Evolutionary conservation across 1,284 basidiomycete species (phyloP), one percentile per base, ranked within the genome.

Genomic region (Vanrija humicola): DNA sequence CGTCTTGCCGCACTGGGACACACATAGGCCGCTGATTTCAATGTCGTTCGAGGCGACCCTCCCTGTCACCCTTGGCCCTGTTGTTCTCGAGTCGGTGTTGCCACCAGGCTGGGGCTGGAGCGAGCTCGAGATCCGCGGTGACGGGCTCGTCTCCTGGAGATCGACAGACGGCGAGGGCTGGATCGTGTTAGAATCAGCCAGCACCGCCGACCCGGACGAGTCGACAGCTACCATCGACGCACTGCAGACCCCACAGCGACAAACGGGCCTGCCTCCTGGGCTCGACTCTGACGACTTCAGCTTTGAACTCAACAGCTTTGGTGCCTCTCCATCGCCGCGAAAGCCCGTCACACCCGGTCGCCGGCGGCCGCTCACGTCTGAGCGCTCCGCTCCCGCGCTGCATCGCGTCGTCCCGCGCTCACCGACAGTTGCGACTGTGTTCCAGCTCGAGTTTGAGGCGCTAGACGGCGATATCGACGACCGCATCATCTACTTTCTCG

Each of bases 101-200:
- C 72, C 69, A 0, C 55, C 62, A 1, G 69, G 66, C 6, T 74
- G 72, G 72, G 69, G 64, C 9, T 74, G 72, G 72, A 54, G 52
- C 1, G 54, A 62, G 3, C 54, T 74, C 3, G 50, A 55, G 14
- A 67, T 73, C 25, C 50, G 58, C 18, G 68, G 63, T 2, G 65
- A 69, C n/a, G 56, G 56, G 3, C 58, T 73, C 10, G 29, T 52
- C 3, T 56, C 50, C 6, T 74, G 70, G 70, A 48, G 54, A 15
- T 68, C 66, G 25, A 50, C 56, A 1, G 69, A 72, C 46, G 55
- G 55, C 5, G 59, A 60, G 12, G 64, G 61, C 55, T 57, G 57
- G 46, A 50, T 29, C 38, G 47, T 59, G 58, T 52, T 61, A 47
- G 28, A 55, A 50, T 50, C 49, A 12, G 47, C 29, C 18, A 43